A percentile compares a stretch with the other conserved stretches of the same genome.
phyloP scores from a whole-genome alignment of 2,329 filamentous ascomycete genomes.

The Verruconis gallopava region DNA sequence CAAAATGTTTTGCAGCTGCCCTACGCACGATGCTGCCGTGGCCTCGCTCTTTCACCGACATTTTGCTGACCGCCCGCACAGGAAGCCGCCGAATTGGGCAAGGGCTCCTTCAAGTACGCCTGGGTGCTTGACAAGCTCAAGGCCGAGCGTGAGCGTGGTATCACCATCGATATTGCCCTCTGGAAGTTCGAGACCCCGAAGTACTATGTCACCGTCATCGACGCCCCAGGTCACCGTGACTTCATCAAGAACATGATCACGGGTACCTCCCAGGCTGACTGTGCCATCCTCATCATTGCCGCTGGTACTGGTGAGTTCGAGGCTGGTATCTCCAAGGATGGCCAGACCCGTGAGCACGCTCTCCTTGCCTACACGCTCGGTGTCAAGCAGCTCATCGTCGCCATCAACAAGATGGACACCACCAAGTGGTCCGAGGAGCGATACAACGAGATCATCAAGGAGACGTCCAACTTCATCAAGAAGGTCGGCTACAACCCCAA shows the following conservation, averaged over 20 bases:
- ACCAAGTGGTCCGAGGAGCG: constrained; percentile 94
- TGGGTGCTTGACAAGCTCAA: constrained; percentile 99
- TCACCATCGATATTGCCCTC: constrained; percentile 99
- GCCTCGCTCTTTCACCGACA: not conserved
- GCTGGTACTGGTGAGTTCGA: constrained; percentile 99
- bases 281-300: constrained; percentile 99
- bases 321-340: constrained; percentile 99
- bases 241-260: constrained; percentile 99
- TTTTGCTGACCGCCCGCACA: constrained; percentile 24
- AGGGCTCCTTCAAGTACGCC: constrained; percentile 99
- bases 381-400: constrained; percentile 99
- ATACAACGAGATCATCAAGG: constrained; percentile 99
- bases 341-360: constrained; percentile 99
- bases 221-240: constrained; percentile 99
- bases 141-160: constrained; percentile 99
- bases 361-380: constrained; percentile 99
- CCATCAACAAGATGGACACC: constrained; percentile 99
- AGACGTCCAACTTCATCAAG: constrained; percentile 99
- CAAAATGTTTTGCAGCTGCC: not conserved
- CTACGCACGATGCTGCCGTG: not conserved
- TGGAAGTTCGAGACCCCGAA: constrained; percentile 99
- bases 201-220: constrained; percentile 97
- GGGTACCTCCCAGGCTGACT: constrained; percentile 99
- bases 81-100: constrained; percentile 98
- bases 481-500: constrained; percentile 99